Evolutionary conservation across 129 eudicot species (phyloP).

Genomic region (Sambucus nigra): DNA sequence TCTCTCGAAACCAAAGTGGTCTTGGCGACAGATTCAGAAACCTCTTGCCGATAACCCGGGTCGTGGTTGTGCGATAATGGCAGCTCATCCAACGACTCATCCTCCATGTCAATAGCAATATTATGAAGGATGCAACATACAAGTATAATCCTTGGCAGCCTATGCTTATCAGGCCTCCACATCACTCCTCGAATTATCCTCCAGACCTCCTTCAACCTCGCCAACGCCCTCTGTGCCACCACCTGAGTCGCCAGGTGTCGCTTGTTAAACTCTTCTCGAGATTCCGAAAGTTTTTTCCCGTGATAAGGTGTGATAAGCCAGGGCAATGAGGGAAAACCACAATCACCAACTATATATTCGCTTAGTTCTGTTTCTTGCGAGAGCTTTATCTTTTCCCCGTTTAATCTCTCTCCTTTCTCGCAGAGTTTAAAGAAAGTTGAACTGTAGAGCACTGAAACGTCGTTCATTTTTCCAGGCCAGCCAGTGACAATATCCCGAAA

Average conservation of each 20-base stretch:
- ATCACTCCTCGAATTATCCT: conserved; percentile 65
- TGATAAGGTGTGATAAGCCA: conserved; percentile 86
- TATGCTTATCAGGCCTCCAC: conserved; percentile 93
- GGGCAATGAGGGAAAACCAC: conserved; percentile 58
- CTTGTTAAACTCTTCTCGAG: conserved; percentile 49
- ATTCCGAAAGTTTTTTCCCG: conserved; percentile 38
- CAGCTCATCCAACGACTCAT: conserved; percentile 39
- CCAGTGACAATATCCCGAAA: conserved; percentile 75
- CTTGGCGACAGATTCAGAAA: conserved; percentile 42
- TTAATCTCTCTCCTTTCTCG: conserved; percentile 54
- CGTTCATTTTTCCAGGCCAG: conserved; percentile 83
- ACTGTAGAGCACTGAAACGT: conserved; percentile 39
- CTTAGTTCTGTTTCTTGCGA: conserved; percentile 36
- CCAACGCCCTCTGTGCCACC: conserved; percentile 63
- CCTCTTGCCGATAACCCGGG: conserved; percentile 43
- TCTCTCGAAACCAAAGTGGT: conserved; percentile 47
- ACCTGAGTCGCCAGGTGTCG: conserved; percentile 50
- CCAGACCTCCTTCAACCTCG: conserved; percentile 71
- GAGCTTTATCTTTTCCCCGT: conserved; percentile 34
- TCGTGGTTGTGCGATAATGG: conserved; percentile 43
- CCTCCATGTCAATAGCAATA: conserved; percentile 72
- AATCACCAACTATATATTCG: conserved; percentile 74
- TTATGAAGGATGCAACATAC: conserved; percentile 79
- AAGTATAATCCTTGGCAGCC: conserved; percentile 59
- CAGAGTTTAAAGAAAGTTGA: conserved; percentile 42